phyloP scores from a whole-genome alignment of 108 stramenopile species.

The Nannochloropsis oceanica region DNA sequence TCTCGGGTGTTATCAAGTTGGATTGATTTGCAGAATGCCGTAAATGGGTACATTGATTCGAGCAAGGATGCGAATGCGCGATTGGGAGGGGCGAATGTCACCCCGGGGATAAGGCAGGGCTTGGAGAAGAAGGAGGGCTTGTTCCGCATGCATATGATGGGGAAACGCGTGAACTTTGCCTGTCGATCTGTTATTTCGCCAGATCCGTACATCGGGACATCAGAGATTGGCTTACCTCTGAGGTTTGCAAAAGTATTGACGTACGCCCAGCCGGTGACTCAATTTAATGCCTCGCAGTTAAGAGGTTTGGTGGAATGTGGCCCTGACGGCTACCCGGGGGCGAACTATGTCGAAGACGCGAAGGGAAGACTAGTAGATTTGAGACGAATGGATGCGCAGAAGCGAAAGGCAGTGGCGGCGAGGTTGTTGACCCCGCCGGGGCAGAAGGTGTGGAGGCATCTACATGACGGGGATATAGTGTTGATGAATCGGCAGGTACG shows the following conservation, averaged over 20 bases:
- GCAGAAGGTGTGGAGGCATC: constrained; percentile 80
- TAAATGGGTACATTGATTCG: constrained; percentile 88
- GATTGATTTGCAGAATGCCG: constrained; percentile 82
- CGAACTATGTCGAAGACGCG: constrained; percentile 77
- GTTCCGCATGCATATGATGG: constrained; percentile 98
- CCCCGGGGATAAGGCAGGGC: constrained; percentile 74
- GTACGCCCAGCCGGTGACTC: constrained; percentile 87
- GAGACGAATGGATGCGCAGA: constrained; percentile 45
- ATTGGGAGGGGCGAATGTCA: constrained; percentile 12
- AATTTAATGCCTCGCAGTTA: constrained; percentile 76
- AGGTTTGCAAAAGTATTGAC: constrained; percentile 81
- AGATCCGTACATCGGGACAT: constrained; percentile 89
- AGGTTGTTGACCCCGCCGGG: constrained; percentile 44
- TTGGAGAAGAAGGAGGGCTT: constrained; percentile 98
- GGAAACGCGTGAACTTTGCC: constrained; percentile 95
- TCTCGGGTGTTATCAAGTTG: constrained; percentile 42
- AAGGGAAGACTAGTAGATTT: constrained; percentile 66
- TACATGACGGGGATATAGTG: constrained; percentile 85
- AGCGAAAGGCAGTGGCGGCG: constrained; percentile 65
- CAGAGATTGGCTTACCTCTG: constrained; percentile 94
- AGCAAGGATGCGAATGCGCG: constrained; percentile 62
- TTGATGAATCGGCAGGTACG: constrained; percentile 80
- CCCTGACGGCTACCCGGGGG: constrained; percentile 76
- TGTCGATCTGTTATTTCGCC: constrained; percentile 95
- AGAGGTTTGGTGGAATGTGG: constrained; percentile 68